Evolutionary conservation across 371 early-diverging fungal genomes (phyloP), one percentile per base, ranked within the genome.

Genomic region (Actinomortierella wolfii): DNA sequence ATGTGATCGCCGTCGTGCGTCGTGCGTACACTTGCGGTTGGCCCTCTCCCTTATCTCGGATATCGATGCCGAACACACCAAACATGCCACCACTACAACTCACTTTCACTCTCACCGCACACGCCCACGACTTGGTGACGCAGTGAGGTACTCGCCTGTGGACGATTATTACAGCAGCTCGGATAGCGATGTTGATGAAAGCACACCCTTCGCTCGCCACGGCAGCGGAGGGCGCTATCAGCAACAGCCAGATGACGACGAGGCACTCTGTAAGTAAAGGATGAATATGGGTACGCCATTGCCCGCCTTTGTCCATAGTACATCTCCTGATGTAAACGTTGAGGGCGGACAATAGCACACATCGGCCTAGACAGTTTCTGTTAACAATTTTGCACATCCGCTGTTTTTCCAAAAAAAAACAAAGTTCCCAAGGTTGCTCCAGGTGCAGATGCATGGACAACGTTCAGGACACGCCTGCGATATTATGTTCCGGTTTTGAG

Each of bases 401-500:
- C 15, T 28, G 8, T 18, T 17, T 45, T 20, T 8, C 24, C 21
- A 21, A 18, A 8, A 18, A n/a, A 47, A 8, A 18, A 21, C 21
- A 24, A 28, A 52, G 56, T 64, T 11, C 56, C 69, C 45, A 40
- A 51, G 34, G 59, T 71, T 24, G 25, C 53, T n/a, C 66, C 71
- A 13, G 66, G 66, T 15, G 71, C 66, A 8, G 70, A 70, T 44
- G 26, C 64, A 15, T 77, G 78, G 78, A 58, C 67, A 2, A 70
- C 56, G 1, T 78, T 78, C 61, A 84, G 78, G 67, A 78, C 83
- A 6, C 81, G 94, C n/a, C 64, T 91, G 24, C 88, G 86, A 50
- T 95, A 95, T 79, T 97, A 96, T 74, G 86, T 97, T 29, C 97
- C 97, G 7, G 86, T 94, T 18, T 75, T 93, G 29, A 84, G 90